Evolutionary conservation across 176 grass and related monocot species (phyloP), one percentile per base, ranked within the genome.

Genomic region (Rhynchospora breviuscula): DNA sequence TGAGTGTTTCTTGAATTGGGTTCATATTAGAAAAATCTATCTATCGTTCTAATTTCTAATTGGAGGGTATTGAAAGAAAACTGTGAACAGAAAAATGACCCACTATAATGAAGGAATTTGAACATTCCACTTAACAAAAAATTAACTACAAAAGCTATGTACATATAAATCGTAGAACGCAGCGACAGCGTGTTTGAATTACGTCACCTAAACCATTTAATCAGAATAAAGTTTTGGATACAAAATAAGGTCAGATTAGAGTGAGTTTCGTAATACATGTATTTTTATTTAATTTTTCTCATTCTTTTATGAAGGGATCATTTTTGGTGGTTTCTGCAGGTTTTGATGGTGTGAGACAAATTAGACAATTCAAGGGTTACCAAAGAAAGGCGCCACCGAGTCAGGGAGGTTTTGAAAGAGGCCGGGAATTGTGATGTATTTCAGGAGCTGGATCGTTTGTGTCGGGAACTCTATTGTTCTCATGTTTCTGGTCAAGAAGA

Each of bases 371-470:
- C 1, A 81, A 65, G 22, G 71, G 60, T 66, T 81, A 81, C 78
- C 26, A 40, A 80, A 80, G 78, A 80, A 80, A 62, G n/a, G 59
- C 59, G 65, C 25, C 49, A 81, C 4, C 4, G 59, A 47, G 35
- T 17, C 79, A 2, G 22, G 43, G 79, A 81, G 33, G 79, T 81
- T 81, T 51, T 25, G n/a, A 81, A 81, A 81, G 79, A 46, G 46
- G 79, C 79, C 59, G 43, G 79, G 23, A 81, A 62, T 66, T 26
- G 79, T 81, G 79, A 81, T 81, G 79, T 23, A 81, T 65, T 49
- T 47, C 60, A 81, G 40, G 78, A 64, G 4, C 17, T 40, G 10
- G 77, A 80, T 80, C 54, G 7, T 19, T 45, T 80, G 33, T 62
- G 78, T 2, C 26, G 10, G 1, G 8, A 31, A 54, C 11, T 59